A percentile compares a stretch with the other conserved stretches of the same genome.
Conservation (phyloP, 768 basidiomycete species). For the Tulasnella sp. region DNA sequence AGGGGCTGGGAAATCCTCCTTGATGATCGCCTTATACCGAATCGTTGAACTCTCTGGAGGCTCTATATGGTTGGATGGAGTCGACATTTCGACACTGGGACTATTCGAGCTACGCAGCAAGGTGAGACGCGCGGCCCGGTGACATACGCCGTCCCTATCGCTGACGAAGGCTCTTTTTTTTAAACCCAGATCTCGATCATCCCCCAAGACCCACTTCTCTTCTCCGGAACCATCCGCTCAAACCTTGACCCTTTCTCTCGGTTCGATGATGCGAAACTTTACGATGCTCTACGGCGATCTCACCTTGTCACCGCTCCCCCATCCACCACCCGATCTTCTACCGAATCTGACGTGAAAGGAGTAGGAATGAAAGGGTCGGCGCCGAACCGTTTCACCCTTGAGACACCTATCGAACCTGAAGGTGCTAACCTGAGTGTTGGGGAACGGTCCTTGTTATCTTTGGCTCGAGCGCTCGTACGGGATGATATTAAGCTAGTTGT, state of each 20-base stretch:
- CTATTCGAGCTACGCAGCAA: constrained; percentile 25
- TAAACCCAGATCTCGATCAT: constrained; percentile 21
- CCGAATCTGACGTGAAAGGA: neutral
- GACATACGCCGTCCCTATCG: neutral
- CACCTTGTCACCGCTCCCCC: constrained; percentile 25
- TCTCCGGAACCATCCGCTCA: constrained; percentile 23
- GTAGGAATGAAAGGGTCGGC: constrained; percentile 3
- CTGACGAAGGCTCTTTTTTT: neutral
- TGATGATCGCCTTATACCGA: constrained; percentile 31
- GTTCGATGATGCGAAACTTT: constrained; percentile 30
- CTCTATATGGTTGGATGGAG: constrained; percentile 31
- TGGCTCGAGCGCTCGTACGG: constrained; percentile 25
- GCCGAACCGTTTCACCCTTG: constrained; percentile 29
- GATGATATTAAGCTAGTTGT: constrained; percentile 28
- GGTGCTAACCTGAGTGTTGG: constrained; percentile 30
- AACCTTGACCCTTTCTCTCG: constrained; percentile 30
- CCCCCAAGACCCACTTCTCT: constrained; percentile 27
- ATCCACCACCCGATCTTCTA: neutral
- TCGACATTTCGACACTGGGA: constrained; percentile 32
- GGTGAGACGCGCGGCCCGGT: neutral
- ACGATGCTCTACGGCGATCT: constrained; percentile 33
- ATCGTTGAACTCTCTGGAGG: constrained; percentile 33
- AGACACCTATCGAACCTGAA: constrained; percentile 33
- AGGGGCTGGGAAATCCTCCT: constrained; percentile 23
- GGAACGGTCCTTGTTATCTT: constrained; percentile 23